Conservation (phyloP, 306 rosid species). For the Oemleria cerasiformis region DNA sequence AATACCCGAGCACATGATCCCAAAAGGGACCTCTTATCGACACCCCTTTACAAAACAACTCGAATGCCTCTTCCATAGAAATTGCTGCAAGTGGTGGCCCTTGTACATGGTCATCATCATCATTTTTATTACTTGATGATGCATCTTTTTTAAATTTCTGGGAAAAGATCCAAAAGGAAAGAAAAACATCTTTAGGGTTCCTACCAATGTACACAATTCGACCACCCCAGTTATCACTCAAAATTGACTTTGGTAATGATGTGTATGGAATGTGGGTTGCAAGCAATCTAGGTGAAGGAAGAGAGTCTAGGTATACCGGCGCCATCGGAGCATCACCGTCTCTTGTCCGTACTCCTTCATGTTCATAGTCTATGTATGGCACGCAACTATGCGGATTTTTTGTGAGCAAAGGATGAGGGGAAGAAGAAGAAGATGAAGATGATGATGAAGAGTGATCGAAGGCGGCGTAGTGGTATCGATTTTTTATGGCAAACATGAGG, state of each 20-base stretch:
- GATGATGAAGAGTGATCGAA: background rate
- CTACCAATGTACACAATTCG: constrained; percentile 45
- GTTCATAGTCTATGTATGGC: constrained; percentile 4
- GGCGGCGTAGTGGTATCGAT: background rate
- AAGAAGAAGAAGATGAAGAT: background rate
- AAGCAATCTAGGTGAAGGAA: constrained; percentile 17
- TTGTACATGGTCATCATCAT: too few relatives aligned
- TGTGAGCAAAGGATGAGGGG: constrained; percentile 12
- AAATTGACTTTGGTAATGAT: constrained; percentile 11
- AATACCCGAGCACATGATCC: constrained; percentile 43
- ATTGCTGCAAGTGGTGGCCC: background rate
- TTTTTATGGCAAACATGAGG: constrained; percentile 19
- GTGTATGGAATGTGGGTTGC: constrained; percentile 21
- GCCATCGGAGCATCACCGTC: background rate
- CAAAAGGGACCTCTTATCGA: too few relatives aligned
- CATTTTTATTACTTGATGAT: too few relatives aligned
- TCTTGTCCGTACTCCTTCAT: background rate
- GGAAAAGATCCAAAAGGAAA: constrained; percentile 34
- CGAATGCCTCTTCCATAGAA: constrained; percentile 40
- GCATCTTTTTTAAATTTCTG: background rate
- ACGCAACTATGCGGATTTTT: constrained; percentile 25
- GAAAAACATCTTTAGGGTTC: constrained; percentile 44
- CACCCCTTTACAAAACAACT: constrained; percentile 42
- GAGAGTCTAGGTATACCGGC: background rate
- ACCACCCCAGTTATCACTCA: background rate